These are phyloP conservation scores for Trichaptum fuscoviolaceum DNA, from an alignment of 768 basidiomycete genomes.

Conservation along the genomic window DNA sequence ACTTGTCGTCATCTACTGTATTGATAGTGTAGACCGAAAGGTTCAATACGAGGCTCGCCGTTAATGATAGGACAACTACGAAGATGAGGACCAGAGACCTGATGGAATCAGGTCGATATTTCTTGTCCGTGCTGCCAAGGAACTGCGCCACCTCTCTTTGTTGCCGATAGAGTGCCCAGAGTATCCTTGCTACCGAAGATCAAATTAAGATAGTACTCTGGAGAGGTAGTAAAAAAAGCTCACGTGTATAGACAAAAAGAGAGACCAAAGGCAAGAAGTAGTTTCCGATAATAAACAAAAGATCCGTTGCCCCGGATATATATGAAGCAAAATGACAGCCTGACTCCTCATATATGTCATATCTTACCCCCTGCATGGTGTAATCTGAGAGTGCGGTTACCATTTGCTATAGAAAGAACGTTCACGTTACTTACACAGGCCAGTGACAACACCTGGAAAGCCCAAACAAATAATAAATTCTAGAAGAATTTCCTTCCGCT, in stretches of 20 bases:
- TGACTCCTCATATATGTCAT: constrained; percentile 34
- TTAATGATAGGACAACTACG: neutral
- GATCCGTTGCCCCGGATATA: neutral
- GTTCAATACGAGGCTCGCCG: neutral
- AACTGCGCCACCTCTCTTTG: neutral
- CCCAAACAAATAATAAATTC: neutral
- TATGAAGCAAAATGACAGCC: constrained; percentile 25
- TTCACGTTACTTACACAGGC: neutral
- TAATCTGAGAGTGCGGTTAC: constrained; percentile 25
- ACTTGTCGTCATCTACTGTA: too few species aligned
- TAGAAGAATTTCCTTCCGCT: neutral
- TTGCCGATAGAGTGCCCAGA: neutral
- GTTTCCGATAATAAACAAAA: neutral
- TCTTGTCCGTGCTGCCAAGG: neutral
- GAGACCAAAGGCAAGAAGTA: neutral
- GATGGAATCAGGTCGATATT: neutral
- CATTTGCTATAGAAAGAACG: too few species aligned
- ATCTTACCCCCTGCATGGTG: constrained; percentile 38
- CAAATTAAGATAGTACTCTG: constrained; percentile 13
- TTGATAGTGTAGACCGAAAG: neutral
- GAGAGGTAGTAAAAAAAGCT: constrained; percentile 10
- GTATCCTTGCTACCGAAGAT: neutral
- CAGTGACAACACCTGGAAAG: neutral
- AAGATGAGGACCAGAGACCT: neutral
- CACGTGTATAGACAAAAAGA: constrained; percentile 5